These are phyloP conservation scores for Astragalus glycyphyllos DNA, from an alignment of 306 rosid genomes.

Conservation along the genomic window DNA sequence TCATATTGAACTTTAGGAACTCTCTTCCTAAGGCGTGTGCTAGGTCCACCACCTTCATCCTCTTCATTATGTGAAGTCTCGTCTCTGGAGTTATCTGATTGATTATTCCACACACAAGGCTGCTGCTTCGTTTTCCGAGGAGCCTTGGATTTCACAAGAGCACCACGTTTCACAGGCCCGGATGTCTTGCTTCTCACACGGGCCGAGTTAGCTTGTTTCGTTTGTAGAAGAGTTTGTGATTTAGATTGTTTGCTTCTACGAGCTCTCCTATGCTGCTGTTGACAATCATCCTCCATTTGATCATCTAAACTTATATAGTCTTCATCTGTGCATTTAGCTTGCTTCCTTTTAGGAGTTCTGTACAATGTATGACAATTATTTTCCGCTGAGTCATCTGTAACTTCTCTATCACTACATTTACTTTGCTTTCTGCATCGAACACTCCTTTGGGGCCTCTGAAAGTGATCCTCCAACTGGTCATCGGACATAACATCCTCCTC, in stretches of 20 bases:
- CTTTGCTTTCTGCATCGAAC: slow-evolving; percentile 40
- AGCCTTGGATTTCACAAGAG: slow-evolving; percentile 52
- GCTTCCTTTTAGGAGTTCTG: slow-evolving; percentile 62
- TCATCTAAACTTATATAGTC: slow-evolving; percentile 55
- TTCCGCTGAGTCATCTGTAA: slow-evolving; percentile 45
- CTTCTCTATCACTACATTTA: slow-evolving; percentile 37
- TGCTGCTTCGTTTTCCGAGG: slow-evolving; percentile 55
- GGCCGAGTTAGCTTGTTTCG: slow-evolving; percentile 53
- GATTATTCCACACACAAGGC: slow-evolving; percentile 49
- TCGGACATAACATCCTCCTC: slow-evolving; percentile 46
- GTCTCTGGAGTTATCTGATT: slow-evolving; percentile 43
- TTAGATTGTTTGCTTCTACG: slow-evolving; percentile 66
- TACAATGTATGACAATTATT: slow-evolving; percentile 46
- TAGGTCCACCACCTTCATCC: slow-evolving; percentile 78
- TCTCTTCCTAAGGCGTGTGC: slow-evolving; percentile 87
- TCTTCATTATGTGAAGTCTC: slow-evolving; percentile 51
- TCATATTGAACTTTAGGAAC: slow-evolving; percentile 52
- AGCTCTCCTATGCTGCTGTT: slow-evolving; percentile 55
- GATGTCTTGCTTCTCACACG: slow-evolving; percentile 51
- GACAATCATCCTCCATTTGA: slow-evolving; percentile 47
- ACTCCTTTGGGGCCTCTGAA: slow-evolving; percentile 42
- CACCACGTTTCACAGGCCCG: slow-evolving; percentile 52
- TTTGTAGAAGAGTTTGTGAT: slow-evolving; percentile 48
- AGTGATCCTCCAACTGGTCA: slow-evolving; percentile 45
- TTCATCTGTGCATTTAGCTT: slow-evolving; percentile 54